Base-by-base conservation (phyloP, 768 basidiomycete species). In the Cyclocybe aegerita region DNA sequence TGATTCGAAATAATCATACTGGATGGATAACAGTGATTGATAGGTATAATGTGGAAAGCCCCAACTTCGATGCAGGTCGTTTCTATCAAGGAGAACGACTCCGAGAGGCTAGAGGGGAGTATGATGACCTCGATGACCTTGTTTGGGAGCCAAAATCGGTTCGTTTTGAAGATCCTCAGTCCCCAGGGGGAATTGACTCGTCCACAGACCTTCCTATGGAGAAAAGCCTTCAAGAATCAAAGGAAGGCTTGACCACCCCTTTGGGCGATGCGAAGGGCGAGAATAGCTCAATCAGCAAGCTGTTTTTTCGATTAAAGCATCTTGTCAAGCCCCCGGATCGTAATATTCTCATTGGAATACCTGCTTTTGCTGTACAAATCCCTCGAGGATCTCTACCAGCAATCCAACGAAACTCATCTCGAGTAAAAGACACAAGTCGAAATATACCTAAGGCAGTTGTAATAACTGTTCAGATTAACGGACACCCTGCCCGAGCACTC, bases 371-470 rank as follows among this genome's bases (percentile, higher is more conserved):
- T 2, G 41, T 55, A 14, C 65, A 64, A 36, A 48, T 64, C 4
- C 36, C 50, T 1, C 34, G 41, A 1, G 55, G 50, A 2, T 55
- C 50, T 0, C 63, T 57, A 38, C 46, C 61, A 7, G 50, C 51
- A 0, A 6, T 70, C 0, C 65, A 69, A 31, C 50, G 62, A 0
- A 72, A 66, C 52, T 52, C 66, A 0, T 53, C 61, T 1, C 8
- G 36, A 0, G 34, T 54, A 0, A 66, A 67, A 17, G 64, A 63
- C n/a, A 43, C 48, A 2, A 43, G 36, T 1, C 39, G 59, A 0
- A 7, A 44, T 1, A 48, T 70, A 0, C 70, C 72, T 0, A 66
- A 68, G 43, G 72, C 71, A 0, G 39, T 75, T 0, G 61, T 73
- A 0, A 57, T 76, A 0, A 60, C 60, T 0, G 61, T 68, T 0